Percentiles rank a stretch among this genome's conserved stretches.
Evolutionary conservation across 345 rosid species (phyloP).

Genomic region (Microcos paniculata): DNA sequence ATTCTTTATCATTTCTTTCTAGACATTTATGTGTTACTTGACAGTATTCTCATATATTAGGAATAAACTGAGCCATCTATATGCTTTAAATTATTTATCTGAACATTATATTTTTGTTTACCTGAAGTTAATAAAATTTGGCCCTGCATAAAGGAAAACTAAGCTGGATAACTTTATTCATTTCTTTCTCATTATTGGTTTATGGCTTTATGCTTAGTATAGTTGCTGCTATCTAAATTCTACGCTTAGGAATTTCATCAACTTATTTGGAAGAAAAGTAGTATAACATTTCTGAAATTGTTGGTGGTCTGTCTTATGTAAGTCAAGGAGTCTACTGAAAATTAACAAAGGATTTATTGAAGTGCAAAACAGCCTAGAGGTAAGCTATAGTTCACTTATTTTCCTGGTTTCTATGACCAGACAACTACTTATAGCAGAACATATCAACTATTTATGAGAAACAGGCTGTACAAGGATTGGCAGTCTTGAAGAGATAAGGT

Average conservation of each 20-base stretch:
- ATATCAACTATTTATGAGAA: not conserved
- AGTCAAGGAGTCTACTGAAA: not conserved
- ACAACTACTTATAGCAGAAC: no score
- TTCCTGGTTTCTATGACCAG: not conserved
- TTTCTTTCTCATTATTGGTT: not conserved
- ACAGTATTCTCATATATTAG: not conserved
- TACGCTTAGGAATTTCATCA: not conserved
- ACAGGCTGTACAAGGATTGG: not conserved
- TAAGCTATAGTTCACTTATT: not conserved
- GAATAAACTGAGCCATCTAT: not conserved
- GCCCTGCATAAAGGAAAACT: not conserved
- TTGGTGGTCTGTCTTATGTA: not conserved
- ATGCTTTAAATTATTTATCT: not conserved
- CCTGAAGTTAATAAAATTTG: not conserved
- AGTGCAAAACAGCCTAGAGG: not conserved
- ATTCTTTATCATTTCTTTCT: not conserved
- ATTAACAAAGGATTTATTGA: not conserved
- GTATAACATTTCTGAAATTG: not conserved
- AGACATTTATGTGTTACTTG: not conserved
- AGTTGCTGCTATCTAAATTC: not conserved
- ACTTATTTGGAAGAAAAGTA: conserved; percentile 4
- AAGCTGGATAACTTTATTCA: not conserved
- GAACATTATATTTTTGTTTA: not conserved
- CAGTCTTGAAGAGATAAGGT: not conserved
- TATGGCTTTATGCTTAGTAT: not conserved